Base-by-base conservation (phyloP, 2,329 filamentous ascomycete species). In the Fusarium phyllophilum region DNA sequence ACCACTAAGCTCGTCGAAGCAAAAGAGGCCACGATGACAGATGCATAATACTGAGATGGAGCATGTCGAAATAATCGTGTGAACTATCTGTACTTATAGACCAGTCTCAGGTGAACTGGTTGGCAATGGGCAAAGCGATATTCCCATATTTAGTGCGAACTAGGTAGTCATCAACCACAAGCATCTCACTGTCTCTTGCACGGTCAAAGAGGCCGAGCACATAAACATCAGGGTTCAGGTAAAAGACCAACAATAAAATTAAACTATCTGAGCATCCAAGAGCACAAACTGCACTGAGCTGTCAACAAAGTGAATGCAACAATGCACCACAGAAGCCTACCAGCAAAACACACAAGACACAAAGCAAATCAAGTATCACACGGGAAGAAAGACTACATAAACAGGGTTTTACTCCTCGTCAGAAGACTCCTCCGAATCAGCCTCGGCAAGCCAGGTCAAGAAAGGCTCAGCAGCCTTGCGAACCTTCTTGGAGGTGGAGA, bases 391-490 rank as follows among this genome's bases (percentile, higher is more conserved):
- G 58, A 31, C 41, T 26, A 22, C n/a, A 36, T 24, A 45, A 18
- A 29, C 22, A 31, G 39, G 56, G 36, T 76, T 77, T 72, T 81
- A 80, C 77, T 90, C 89, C 24, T 91, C 90, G 33, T 92, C 91
- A 12, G 85, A 86, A 51, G 72, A 87, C 68, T 92, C 91, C 74
- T 93, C 91, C 72, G 93, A 90, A 29, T 92, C 91, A 13, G 95
- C 95, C 84, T 93, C 94, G 77, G 94, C 90, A 66, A 98, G 94
- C 96, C 95, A 98, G 78, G 91, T 93, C 80, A 98, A 89, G 89
- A 99, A 99, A 74, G 94, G 92, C 87, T 97, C 93, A 61, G 96
- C 95, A 75, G 94, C 93, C 88, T 97, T 96, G 86, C 95, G 94
- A 73, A 98, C 95, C 89, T 97, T 97, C 89, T 95, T 96, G 86